Evolutionary conservation across 768 basidiomycete genomes (phyloP).

Genomic region (Plicaturopsis crispa): DNA sequence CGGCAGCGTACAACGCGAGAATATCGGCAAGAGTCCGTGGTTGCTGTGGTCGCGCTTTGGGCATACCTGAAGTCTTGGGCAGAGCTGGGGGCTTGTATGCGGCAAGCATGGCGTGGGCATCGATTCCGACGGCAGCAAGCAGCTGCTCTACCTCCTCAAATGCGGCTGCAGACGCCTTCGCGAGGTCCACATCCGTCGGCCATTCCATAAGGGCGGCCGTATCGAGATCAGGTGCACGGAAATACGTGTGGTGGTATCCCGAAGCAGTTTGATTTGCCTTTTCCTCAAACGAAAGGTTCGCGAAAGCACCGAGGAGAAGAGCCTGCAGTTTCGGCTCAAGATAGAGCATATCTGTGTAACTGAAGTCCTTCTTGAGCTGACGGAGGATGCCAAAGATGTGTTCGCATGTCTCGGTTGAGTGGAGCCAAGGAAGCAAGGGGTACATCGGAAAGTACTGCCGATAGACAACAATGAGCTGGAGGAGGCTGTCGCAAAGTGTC

Average conservation of each 20-base stretch:
- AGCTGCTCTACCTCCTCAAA: slow-evolving; percentile 11
- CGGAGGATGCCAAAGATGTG: slow-evolving; percentile 21
- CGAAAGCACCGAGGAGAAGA: slow-evolving; percentile 10
- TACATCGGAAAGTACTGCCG: slow-evolving; percentile 7
- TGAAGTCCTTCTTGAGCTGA: slow-evolving; percentile 17
- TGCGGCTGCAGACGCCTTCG: slow-evolving; percentile 5
- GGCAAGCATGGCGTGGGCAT: slow-evolving; percentile 7
- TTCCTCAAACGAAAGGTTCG: slow-evolving; percentile 4
- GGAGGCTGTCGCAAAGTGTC: slow-evolving; percentile 12
- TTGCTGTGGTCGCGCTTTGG: not conserved
- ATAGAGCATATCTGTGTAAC: slow-evolving; percentile 10
- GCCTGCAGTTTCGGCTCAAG: slow-evolving; percentile 14
- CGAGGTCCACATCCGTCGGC: slow-evolving; percentile 12
- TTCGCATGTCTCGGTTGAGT: slow-evolving; percentile 20
- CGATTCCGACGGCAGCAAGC: slow-evolving; percentile 8
- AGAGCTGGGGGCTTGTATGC: slow-evolving; percentile 2
- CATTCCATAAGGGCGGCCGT: slow-evolving; percentile 5
- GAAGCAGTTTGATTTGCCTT: slow-evolving; percentile 9
- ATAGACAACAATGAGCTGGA: slow-evolving; percentile 14
- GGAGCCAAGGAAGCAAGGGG: slow-evolving; percentile 23
- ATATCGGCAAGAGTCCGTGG: slow-evolving; percentile 8
- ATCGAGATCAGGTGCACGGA: slow-evolving; percentile 11
- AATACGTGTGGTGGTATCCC: slow-evolving; percentile 17
- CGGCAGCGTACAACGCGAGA: slow-evolving; percentile 3
- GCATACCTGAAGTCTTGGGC: not conserved